A percentile compares a stretch with the other conserved stretches of the same genome.
phyloP scores from a whole-genome alignment of 208 protist species.

The Herpetomonas samuelpessoai region DNA sequence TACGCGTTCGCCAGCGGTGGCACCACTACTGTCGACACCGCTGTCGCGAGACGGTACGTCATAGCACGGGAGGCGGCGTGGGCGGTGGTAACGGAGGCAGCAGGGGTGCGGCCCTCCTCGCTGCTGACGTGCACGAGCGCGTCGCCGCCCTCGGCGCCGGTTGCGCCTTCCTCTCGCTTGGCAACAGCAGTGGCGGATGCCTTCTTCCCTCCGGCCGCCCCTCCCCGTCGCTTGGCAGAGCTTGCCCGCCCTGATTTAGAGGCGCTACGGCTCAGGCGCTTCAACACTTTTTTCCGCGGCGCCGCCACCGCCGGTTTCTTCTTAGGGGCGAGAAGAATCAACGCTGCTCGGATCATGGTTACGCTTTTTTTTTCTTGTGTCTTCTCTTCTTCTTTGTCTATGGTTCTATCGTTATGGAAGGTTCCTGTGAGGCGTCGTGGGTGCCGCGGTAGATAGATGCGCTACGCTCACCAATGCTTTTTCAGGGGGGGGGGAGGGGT shows the following conservation, averaged over 20 bases:
- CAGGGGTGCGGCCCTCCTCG: not conserved
- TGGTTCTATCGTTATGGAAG: not conserved
- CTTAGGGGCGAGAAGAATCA: constrained; percentile 3
- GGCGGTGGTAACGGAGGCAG: not conserved
- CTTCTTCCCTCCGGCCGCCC: too few species aligned
- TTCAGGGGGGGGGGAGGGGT: too few species aligned
- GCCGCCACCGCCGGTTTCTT: constrained; percentile 1
- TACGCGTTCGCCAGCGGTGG: constrained; percentile 55
- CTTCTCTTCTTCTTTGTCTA: too few species aligned
- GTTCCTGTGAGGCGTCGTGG: too few species aligned
- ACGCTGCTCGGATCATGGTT: constrained; percentile 2
- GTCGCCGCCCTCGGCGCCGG: not conserved
- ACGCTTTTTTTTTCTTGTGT: not conserved
- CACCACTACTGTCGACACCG: constrained; percentile 79
- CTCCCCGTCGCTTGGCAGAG: not conserved
- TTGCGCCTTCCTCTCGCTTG: too few species aligned
- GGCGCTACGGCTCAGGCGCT: constrained; percentile 5
- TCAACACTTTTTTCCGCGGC: not conserved
- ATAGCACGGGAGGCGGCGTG: not conserved
- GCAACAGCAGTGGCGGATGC: too few species aligned
- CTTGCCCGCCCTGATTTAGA: not conserved
- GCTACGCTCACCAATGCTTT: too few species aligned
- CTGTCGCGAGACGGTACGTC: constrained; percentile 69
- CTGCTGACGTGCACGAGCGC: constrained; percentile 1
- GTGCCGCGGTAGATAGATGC: too few species aligned